These are phyloP conservation scores for Hippophae rhamnoides DNA, from an alignment of 306 rosid species.

Conservation along the genomic window DNA sequence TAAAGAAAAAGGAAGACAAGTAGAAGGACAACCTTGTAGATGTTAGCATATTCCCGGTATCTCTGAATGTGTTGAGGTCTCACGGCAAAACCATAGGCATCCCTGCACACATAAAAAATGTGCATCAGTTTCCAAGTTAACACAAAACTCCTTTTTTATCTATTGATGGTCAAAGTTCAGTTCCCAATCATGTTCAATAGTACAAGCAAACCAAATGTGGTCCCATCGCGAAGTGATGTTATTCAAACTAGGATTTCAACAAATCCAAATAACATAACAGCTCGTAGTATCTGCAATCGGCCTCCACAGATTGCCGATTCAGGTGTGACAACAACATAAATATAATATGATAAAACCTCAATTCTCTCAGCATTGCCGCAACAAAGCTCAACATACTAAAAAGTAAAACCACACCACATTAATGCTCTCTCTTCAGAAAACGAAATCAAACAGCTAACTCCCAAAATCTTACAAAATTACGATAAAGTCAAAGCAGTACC, in stretches of 20 bases:
- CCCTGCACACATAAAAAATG: slow-evolving; percentile 55
- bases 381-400: slow-evolving; percentile 13
- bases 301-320: slow-evolving; percentile 16
- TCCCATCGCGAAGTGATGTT: too few relatives aligned
- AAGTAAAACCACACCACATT: slow-evolving; percentile 9
- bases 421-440: background rate
- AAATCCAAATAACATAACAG: slow-evolving; percentile 1
- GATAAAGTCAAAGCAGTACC: slow-evolving; percentile 10
- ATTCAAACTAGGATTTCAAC: too few relatives aligned
- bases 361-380: slow-evolving; percentile 35
- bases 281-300: slow-evolving; percentile 25
- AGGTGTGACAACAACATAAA: slow-evolving; percentile 26
- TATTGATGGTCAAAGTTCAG: background rate
- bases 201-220: too few relatives aligned
- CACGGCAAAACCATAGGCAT: slow-evolving; percentile 96
- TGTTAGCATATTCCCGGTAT: slow-evolving; percentile 87
- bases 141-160: too few relatives aligned
- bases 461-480: slow-evolving; percentile 3
- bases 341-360: slow-evolving; percentile 12
- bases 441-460: background rate
- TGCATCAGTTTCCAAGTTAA: slow-evolving; percentile 19
- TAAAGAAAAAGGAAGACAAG: slow-evolving; percentile 9
- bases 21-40: slow-evolving; percentile 70
- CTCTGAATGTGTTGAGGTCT: slow-evolving; percentile 96
- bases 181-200: background rate